Conservation (phyloP, 257 asterid genomes). For the Haberlea rhodopensis region DNA sequence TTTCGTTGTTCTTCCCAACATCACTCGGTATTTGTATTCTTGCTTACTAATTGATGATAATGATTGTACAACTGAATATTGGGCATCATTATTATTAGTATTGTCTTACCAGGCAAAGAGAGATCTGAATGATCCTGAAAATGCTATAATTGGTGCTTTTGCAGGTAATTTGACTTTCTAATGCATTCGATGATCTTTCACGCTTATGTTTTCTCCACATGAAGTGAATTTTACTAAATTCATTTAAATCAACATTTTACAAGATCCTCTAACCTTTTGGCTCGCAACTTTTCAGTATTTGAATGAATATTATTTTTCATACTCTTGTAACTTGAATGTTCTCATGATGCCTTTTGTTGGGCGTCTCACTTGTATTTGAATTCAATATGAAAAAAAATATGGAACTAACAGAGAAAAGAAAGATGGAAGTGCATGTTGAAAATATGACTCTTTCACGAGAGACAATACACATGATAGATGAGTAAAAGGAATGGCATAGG, state of each 20-base stretch:
- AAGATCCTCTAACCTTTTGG: neutral
- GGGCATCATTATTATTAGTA: conserved; percentile 13
- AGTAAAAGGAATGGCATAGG: too few relatives aligned
- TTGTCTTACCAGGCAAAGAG: conserved; percentile 70
- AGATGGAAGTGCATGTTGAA: too few relatives aligned
- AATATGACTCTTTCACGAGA: too few relatives aligned
- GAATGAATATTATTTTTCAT: neutral
- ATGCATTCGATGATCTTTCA: conserved; percentile 20
- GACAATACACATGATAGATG: too few relatives aligned
- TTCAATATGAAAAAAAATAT: too few relatives aligned
- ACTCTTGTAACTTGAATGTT: neutral
- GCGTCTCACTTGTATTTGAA: neutral
- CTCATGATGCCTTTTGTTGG: neutral
- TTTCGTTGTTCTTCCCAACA: conserved; percentile 10
- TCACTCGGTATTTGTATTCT: neutral
- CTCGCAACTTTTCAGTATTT: neutral
- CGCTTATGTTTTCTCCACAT: conserved; percentile 1
- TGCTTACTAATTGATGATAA: conserved; percentile 6
- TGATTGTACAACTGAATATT: neutral
- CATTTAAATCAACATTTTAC: neutral
- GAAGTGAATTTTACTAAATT: neutral
- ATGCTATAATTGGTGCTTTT: conserved; percentile 88
- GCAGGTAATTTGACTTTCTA: conserved; percentile 55
- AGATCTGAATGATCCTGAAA: conserved; percentile 89
- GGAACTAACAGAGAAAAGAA: too few relatives aligned